These are phyloP conservation scores for Pythium insidiosum DNA, from an alignment of 352 stramenopile genomes.

Conservation along the genomic window DNA sequence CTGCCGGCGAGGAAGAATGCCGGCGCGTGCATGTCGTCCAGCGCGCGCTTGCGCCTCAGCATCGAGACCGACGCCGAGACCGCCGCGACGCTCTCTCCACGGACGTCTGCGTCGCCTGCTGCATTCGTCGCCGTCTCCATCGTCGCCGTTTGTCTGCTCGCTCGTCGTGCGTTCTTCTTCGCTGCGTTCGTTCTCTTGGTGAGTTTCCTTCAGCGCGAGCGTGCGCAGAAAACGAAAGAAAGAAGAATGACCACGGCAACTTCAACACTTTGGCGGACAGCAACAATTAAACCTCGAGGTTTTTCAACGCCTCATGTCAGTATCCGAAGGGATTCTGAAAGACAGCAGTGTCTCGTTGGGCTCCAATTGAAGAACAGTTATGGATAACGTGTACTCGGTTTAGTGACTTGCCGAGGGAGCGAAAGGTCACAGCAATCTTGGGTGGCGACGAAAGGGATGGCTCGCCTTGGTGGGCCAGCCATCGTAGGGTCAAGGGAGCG, in stretches of 20 bases:
- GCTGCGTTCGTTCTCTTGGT: neutral
- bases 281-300: constrained; percentile 1
- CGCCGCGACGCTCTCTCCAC: neutral
- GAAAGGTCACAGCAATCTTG: no score
- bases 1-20: constrained; percentile 1
- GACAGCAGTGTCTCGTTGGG: no score
- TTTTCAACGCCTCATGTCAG: neutral
- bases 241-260: constrained; percentile 10
- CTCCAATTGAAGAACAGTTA: no score
- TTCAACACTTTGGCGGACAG: constrained; percentile 12
- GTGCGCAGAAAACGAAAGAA: neutral
- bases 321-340: constrained; percentile 14
- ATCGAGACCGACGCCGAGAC: neutral
- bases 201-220: neutral
- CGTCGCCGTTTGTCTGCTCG: neutral
- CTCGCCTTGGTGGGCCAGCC: no score
- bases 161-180: neutral
- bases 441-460: no score
- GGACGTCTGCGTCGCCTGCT: constrained; percentile 21
- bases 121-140: no score
- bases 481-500: no score
- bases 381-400: no score
- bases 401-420: no score
- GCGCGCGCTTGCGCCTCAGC: constrained; percentile 24
- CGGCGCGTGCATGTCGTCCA: constrained; percentile 19